Evolutionary conservation across 106 monocot species (phyloP), one percentile per base, ranked within the genome.

Genomic region (Acorus calamus): DNA sequence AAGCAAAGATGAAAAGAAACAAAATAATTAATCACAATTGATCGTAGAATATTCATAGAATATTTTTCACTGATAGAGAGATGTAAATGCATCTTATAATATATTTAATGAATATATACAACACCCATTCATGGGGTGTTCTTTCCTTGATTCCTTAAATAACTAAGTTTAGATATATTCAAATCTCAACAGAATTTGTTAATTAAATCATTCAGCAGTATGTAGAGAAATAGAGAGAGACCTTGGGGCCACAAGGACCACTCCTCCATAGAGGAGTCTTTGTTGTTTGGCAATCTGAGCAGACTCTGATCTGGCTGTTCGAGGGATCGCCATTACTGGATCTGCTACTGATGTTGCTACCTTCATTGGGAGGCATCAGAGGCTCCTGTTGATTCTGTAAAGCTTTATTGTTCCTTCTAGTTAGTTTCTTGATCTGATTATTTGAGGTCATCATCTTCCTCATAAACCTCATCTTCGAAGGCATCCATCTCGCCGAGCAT

Each of bases 191-290:
- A n/a, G n/a, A n/a, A n/a, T n/a, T n/a, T n/a, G n/a, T n/a, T n/a
- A n/a, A n/a, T n/a, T n/a, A 28, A 28, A 28, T 28, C 28, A 28
- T 28, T 28, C 28, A 28, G 14, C 14, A 0, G 49, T 3, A 4
- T 58, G 49, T 11, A 56, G 7, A 42, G 4, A 2, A 28, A 55
- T 55, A 41, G 0, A 3, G 55, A 48, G 10, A 43, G 67, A 84
- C 84, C 77, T 80, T 84, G 2, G 84, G 84, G 50, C 84, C 84
- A 46, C 67, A 61, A 63, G 84, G 84, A 49, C 84, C 84, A 66
- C 76, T 80, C 47, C 84, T 76, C 84, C 84, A 84, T 2, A 80
- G 46, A 55, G 84, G 84, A 50, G 84, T 84, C 59, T 84, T 84
- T 56, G 84, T 84, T 0, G 84, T 80, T 47, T 74, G 69, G 73